Evolutionary conservation across 352 stramenopile genomes (phyloP), one percentile per base, ranked within the genome.

Genomic region (Pythium sukuiense): DNA sequence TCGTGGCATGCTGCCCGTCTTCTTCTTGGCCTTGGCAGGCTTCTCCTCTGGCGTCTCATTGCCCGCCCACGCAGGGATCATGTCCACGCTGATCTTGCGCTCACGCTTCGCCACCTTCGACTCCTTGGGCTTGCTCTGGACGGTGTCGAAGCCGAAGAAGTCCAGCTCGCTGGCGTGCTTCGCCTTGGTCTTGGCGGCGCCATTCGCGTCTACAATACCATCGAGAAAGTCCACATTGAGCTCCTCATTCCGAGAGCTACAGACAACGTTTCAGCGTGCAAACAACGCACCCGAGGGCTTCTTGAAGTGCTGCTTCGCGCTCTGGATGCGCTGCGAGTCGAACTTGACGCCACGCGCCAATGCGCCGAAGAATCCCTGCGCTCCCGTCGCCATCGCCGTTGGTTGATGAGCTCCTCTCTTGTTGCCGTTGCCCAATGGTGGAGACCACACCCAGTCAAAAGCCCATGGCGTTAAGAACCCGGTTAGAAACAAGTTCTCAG

Each of bases 101-200:
- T 70, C 67, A 33, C 80, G 80, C 61, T 59, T 62, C 33, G 57
- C 55, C 9, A 49, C 24, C 14, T 54, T 69, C 0, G 54, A 30
- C 59, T 55, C 55, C 20, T 53, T 61, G 24, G 55, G 33, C 32
- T 61, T 53, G 9, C 26, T 37, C 53, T 59, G 33, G 27, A 35
- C 35, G 6, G 70, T 74, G 65, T 93, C 72, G 66, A 89, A 93
- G 60, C 85, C 85, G 63, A 93, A 93, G 66, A 93, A 93, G 62
- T 93, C 85, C 46, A 93, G 64, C 50, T 88, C 83, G 37, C 85
- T 81, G 14, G 68, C 68, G 16, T 76, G 65, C 13, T 63, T 62
- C 0, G 57, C 67, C 61, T 76, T 76, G 32, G 57, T 43, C 62
- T 63, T 69, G 13, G 68, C 73, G 18, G 55, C 65, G 1, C 69